These are phyloP conservation scores for Dryadomyces sulphureus DNA, from an alignment of 2,329 filamentous ascomycete genomes.

Conservation along the genomic window DNA sequence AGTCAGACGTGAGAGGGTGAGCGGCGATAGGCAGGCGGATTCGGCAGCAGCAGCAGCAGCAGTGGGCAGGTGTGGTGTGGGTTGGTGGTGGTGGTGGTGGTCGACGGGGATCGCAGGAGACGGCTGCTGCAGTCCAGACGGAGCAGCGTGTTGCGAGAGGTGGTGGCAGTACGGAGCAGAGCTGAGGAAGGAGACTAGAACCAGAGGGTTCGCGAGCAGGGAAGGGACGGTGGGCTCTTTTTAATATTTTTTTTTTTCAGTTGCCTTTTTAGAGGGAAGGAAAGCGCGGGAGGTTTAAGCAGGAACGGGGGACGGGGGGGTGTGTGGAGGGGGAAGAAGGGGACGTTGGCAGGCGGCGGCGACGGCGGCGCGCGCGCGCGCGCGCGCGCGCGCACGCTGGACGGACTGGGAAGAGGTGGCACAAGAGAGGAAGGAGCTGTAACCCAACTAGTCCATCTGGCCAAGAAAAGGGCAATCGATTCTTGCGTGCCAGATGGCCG, in stretches of 20 bases:
- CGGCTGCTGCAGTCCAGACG: too few species aligned
- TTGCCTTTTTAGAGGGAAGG: background rate
- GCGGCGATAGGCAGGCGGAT: too few species aligned
- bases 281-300: background rate
- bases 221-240: constrained; percentile 2
- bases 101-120: too few species aligned
- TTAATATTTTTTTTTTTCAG: background rate
- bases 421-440: background rate
- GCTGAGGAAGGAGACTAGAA: background rate
- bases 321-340: background rate
- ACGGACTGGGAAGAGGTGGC: background rate
- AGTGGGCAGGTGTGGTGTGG: too few species aligned
- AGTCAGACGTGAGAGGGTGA: too few species aligned
- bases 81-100: too few species aligned
- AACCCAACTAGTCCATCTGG: background rate
- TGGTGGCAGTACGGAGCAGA: background rate
- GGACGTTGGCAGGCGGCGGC: background rate
- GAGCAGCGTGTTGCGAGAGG: too few species aligned
- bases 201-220: background rate
- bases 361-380: too few species aligned
- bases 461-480: background rate
- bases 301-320: background rate
- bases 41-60: too few species aligned
- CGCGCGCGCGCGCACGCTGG: too few species aligned
- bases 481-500: background rate